Base-by-base conservation (phyloP, 306 rosid species). In the Corylus heterophylla region DNA sequence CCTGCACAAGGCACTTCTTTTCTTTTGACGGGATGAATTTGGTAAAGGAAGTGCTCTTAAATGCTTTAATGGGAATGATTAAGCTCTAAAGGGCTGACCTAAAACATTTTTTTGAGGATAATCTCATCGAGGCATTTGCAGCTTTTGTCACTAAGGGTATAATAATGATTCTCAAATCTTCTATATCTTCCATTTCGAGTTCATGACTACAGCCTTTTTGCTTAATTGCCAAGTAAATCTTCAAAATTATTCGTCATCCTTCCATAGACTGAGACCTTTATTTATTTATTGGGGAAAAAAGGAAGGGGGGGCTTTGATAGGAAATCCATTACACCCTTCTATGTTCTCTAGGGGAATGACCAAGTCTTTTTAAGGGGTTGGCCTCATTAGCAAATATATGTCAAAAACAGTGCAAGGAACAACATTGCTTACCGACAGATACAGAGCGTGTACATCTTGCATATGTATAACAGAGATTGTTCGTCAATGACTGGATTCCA, bases 391-490 rank as follows among this genome's bases (percentile, higher is more conserved):
- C 29, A 71, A 71, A 78, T 67, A 67, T 39, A 72, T 49, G 5
- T 35, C 14, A 50, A 71, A 76, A 77, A 22, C 50, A 51, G 11
- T 25, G n/a, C 22, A 47, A 22, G 54, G 75, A 77, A 72, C 37
- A 54, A 74, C 68, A 52, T 54, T 31, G 76, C 97, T 85, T 89
- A 93, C 98, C 98, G 47, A 93, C 97, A 42, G 97, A 93, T 37
- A 93, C 98, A 0, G 98, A 93, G 18, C 98, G 97, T 0, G 98
- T 93, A 83, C 98, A 93, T 82, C 98, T 87, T 37, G 98, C 98
- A 70, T 93, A 93, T 16, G 98, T 93, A 77, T 93, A 93, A 79
- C 98, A 93, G 12, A 93, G 92, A 72, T 93, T 93, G 85, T 93
- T 91, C 5, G 98, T 93, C 85, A 93, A 70, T 12, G 95, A 91